Conservation (phyloP, 371 early-diverging fungal genomes). For the Caulochytrium protostelioides region DNA sequence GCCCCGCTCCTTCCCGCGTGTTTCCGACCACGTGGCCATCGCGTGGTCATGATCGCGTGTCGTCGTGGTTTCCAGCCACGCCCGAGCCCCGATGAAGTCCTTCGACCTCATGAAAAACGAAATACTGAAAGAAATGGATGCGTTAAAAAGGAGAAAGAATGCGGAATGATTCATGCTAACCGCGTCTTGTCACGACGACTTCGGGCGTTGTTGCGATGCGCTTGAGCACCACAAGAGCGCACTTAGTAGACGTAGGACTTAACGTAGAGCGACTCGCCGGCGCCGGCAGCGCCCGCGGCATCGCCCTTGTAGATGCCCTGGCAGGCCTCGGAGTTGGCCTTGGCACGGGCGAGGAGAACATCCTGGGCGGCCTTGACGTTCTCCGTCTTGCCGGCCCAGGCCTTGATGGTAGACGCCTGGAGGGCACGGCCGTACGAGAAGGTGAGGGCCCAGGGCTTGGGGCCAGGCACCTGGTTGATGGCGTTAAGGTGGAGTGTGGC, state of each 20-base stretch:
- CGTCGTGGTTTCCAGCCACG: too few species aligned
- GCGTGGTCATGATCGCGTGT: too few species aligned
- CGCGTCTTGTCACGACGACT: too few species aligned
- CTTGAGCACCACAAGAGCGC: too few species aligned
- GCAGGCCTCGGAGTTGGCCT: slow-evolving; percentile 28
- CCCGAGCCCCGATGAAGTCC: too few species aligned
- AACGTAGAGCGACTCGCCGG: slow-evolving; percentile 19
- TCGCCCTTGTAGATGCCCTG: slow-evolving; percentile 19
- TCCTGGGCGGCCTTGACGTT: slow-evolving; percentile 34
- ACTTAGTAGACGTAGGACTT: slow-evolving; percentile 21
- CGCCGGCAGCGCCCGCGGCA: slow-evolving; percentile 9
- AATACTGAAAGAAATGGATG: too few species aligned
- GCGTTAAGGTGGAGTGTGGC: slow-evolving; percentile 34
- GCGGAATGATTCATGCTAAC: too few species aligned
- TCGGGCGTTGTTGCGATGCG: too few species aligned
- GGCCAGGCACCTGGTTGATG: slow-evolving; percentile 17
- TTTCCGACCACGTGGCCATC: too few species aligned
- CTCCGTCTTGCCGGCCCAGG: slow-evolving; percentile 31
- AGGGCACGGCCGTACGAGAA: slow-evolving; percentile 50
- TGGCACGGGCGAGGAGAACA: slow-evolving; percentile 21
- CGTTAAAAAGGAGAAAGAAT: too few species aligned
- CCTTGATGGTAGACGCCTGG: slow-evolving; percentile 30
- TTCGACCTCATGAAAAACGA: too few species aligned
- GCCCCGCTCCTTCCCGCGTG: too few species aligned
- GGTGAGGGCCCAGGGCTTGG: slow-evolving; percentile 33